Base-by-base conservation (phyloP, 2,329 filamentous ascomycete genomes). In the Nemania serpens region DNA sequence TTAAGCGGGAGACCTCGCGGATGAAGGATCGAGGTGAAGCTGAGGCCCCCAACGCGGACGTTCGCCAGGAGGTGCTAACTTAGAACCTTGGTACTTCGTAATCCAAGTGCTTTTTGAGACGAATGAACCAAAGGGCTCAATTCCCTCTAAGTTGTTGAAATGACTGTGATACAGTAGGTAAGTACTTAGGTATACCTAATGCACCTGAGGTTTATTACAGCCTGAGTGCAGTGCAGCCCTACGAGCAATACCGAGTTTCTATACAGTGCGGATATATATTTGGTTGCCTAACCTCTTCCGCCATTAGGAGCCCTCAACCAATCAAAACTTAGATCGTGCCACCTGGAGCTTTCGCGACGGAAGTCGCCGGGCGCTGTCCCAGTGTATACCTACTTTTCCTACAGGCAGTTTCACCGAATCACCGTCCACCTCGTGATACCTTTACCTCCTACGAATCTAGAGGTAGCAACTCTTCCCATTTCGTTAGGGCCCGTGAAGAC, bases 1-100 rank as follows among this genome's bases (percentile, higher is more conserved):
- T 58, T 58, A 55, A 47, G 45, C 11, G 13, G 54, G 54, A 57
- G 54, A 57, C 54, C 46, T 57, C 54, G 18, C 20, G 15, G n/a
- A 17, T 34, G 41, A n/a, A 18, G 42, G 29, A 29, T 45, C 12
- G 18, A 25, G 43, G 34, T 11, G 10, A 47, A 47, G 22, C 5
- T 59, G 56, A 58, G 54, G 54, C 36, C 59, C 55, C 59, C 43
- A 39, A 58, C 18, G 33, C 18, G 50, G 42, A 45, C 34, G 25
- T 3, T n/a, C 25, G 25, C 25, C 25, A 29, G 25, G 25, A 7
- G 25, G 7, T 29, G 25, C 25, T 3, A 29, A 29, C 25, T 29
- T 29, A 29, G 25, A 29, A 29, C 25, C 7, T 29, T 4, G 25
- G 25, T 29, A 29, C 25, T 3, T 4, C 4, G 7, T 3, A 29